A percentile compares a stretch with the other conserved stretches of the same genome.
These are phyloP conservation scores for Tricholoma saponaceum DNA, from an alignment of 768 basidiomycete genomes.

Conservation along the genomic window DNA sequence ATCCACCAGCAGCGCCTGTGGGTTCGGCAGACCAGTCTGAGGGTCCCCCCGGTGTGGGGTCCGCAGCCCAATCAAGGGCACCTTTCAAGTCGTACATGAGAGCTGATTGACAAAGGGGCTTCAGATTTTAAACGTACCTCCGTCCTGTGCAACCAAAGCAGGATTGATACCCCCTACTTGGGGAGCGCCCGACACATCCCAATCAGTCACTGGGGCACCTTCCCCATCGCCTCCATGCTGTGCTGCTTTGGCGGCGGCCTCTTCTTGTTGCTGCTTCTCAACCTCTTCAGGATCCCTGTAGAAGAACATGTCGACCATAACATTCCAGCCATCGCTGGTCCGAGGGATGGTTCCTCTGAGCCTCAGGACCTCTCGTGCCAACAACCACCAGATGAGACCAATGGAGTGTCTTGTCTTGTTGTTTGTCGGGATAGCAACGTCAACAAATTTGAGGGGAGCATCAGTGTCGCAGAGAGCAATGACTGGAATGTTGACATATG, in stretches of 20 bases:
- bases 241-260: slow-evolving; percentile 80
- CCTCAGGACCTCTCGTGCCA: slow-evolving; percentile 95
- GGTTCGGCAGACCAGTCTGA: slow-evolving; percentile 92
- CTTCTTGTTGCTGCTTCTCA: slow-evolving; percentile 95
- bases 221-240: slow-evolving; percentile 51
- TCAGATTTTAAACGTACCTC: slow-evolving; percentile 37
- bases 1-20: slow-evolving; percentile 38
- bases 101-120: neutral
- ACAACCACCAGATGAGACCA: slow-evolving; percentile 96
- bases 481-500: slow-evolving; percentile 99
- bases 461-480: slow-evolving; percentile 99
- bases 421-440: slow-evolving; percentile 98
- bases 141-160: slow-evolving; percentile 57
- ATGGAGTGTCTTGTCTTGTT: slow-evolving; percentile 98
- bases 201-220: slow-evolving; percentile 50
- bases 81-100: slow-evolving; percentile 29
- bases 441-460: slow-evolving; percentile 95
- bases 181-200: slow-evolving; percentile 71
- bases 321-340: slow-evolving; percentile 90
- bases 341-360: slow-evolving; percentile 92
- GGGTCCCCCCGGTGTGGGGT: slow-evolving; percentile 43
- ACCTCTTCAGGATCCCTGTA: slow-evolving; percentile 99
- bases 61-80: slow-evolving; percentile 84
- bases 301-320: slow-evolving; percentile 99
- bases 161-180: slow-evolving; percentile 75